A percentile compares a stretch with the other conserved stretches of the same genome.
Conservation (phyloP, 1,139 yeast species). For the Nakaseomyces bracarensis region DNA sequence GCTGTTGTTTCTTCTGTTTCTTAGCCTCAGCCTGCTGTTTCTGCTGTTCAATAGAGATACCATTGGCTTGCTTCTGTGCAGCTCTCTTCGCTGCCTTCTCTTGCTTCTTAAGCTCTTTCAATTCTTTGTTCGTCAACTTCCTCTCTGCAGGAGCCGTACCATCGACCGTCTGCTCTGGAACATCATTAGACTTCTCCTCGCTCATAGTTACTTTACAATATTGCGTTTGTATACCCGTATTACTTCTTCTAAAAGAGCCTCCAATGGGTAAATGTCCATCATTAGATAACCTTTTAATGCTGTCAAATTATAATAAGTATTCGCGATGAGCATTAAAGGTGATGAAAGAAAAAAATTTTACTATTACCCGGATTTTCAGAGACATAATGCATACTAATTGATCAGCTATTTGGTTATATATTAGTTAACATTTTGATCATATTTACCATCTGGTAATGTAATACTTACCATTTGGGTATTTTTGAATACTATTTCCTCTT, state of each 20-base stretch:
- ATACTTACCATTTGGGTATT: too few relatives aligned
- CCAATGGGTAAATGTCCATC: too few relatives aligned
- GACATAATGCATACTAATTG: too few relatives aligned
- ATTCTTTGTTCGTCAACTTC: constrained; percentile 64
- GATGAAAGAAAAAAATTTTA: not conserved
- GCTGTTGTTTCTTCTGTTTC: constrained; percentile 32
- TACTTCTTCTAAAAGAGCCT: too few relatives aligned
- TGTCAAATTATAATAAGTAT: not conserved
- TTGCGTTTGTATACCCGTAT: too few relatives aligned
- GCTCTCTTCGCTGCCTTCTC: constrained; percentile 82
- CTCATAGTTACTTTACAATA: not conserved
- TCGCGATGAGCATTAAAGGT: constrained; percentile 4
- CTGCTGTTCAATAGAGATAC: constrained; percentile 31
- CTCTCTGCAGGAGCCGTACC: constrained; percentile 17
- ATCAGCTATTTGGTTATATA: too few relatives aligned
- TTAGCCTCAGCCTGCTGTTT: constrained; percentile 30
- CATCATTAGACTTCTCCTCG: not conserved
- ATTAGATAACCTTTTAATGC: too few relatives aligned
- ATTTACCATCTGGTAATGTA: too few relatives aligned
- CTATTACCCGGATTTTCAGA: not conserved
- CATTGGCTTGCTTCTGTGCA: constrained; percentile 32
- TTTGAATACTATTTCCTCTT: too few relatives aligned
- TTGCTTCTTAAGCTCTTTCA: constrained; percentile 77
- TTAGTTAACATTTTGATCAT: too few relatives aligned
- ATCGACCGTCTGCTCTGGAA: not conserved